phyloP scores from a whole-genome alignment of 257 asterid genomes.

The Solanum tarijense region DNA sequence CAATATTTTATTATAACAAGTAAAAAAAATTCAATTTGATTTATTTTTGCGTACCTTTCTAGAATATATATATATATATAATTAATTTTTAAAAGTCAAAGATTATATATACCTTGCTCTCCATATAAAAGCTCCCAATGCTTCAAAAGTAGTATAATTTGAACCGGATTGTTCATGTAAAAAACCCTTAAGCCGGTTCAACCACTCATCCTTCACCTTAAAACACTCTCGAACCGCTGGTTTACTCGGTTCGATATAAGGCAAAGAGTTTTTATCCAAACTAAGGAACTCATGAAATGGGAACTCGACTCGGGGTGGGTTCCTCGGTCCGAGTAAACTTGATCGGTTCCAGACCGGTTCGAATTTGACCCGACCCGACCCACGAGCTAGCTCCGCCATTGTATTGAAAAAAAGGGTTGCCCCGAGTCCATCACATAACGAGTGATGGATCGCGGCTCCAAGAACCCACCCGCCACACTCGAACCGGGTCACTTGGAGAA shows the following conservation, averaged over 20 bases:
- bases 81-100: not conserved
- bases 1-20: not conserved
- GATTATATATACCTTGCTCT: conserved; percentile 35
- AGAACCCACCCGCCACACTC: conserved; percentile 63
- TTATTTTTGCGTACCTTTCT: not conserved
- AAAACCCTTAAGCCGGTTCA: conserved; percentile 35
- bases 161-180: conserved; percentile 26
- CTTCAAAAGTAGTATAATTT: conserved; percentile 57
- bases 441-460: conserved; percentile 52
- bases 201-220: conserved; percentile 36
- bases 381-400: conserved; percentile 48
- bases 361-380: conserved; percentile 7
- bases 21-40: not conserved
- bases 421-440: conserved; percentile 58
- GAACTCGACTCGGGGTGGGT: conserved; percentile 22
- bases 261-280: conserved; percentile 22
- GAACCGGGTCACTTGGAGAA: conserved; percentile 44
- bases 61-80: not conserved
- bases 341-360: conserved; percentile 51
- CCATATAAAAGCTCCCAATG: conserved; percentile 62
- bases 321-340: conserved; percentile 34
- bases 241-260: conserved; percentile 23
- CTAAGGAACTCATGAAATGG: conserved; percentile 27
- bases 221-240: conserved; percentile 23
- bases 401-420: conserved; percentile 47